phyloP scores from a whole-genome alignment of 2,329 filamentous ascomycete species.

The Alternaria rosae region DNA sequence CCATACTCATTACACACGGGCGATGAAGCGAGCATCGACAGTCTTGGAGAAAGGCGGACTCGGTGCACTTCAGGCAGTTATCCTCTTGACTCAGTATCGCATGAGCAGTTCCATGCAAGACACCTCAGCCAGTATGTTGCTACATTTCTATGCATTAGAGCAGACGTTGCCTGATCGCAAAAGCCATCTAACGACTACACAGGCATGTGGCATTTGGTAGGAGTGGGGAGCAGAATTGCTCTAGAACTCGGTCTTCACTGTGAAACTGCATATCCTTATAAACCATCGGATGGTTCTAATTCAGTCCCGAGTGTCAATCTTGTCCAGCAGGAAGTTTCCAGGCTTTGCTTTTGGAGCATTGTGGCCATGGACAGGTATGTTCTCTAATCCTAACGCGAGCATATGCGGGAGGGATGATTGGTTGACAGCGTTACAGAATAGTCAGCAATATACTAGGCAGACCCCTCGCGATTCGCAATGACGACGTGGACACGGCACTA shows the following conservation, averaged over 20 bases:
- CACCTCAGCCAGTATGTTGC: background rate
- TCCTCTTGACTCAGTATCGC: background rate
- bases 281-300: background rate
- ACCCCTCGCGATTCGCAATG: background rate
- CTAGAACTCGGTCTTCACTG: background rate
- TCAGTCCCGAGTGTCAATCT: background rate
- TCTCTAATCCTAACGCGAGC: background rate
- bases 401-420: background rate
- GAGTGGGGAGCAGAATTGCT: background rate
- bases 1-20: background rate
- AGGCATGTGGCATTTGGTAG: background rate
- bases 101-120: constrained; percentile 1
- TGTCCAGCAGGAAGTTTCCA: background rate
- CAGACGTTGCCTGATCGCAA: background rate
- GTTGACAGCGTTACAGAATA: background rate
- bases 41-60: background rate
- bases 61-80: background rate
- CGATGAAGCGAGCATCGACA: background rate
- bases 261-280: background rate
- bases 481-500: background rate
- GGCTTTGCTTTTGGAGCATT: background rate
- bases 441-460: background rate
- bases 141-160: background rate
- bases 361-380: background rate
- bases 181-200: background rate